A percentile compares a stretch with the other conserved stretches of the same genome.
Evolutionary conservation across 495 filamentous ascomycete genomes (phyloP).

Genomic region (Neurospora sp.): DNA sequence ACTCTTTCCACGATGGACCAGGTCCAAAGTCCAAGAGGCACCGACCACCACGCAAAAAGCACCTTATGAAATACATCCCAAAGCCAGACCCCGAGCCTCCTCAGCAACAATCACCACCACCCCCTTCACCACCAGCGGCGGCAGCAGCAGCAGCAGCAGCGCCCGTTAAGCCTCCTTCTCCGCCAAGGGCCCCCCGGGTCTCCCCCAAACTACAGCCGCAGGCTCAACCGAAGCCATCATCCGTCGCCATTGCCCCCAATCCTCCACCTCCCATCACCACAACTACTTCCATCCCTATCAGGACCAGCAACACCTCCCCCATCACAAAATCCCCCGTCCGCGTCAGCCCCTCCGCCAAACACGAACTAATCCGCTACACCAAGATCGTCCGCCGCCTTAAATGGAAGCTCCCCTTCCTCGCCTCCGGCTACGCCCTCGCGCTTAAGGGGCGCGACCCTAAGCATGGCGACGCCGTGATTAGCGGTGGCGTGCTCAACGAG

Average conservation of each 20-base stretch:
- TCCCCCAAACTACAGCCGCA: not conserved
- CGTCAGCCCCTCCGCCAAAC: constrained; percentile 17
- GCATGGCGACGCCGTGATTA: constrained; percentile 5
- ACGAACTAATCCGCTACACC: constrained; percentile 43
- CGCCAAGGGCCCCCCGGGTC: not conserved
- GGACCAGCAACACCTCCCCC: not conserved
- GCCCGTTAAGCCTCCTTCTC: not conserved
- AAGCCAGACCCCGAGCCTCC: not conserved
- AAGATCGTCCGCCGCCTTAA: constrained; percentile 47
- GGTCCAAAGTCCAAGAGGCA: not conserved
- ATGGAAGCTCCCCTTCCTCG: constrained; percentile 52
- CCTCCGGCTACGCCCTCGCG: constrained; percentile 40
- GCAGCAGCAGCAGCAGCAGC: not conserved
- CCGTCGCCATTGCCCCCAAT: not conserved
- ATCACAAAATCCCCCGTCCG: not conserved
- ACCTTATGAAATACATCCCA: not conserved
- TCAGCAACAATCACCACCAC: constrained; percentile 3
- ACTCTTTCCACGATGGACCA: not conserved
- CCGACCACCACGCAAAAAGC: not conserved
- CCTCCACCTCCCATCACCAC: not conserved
- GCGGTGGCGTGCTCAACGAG: constrained; percentile 16
- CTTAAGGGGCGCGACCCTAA: constrained; percentile 20
- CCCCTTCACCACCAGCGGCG: not conserved
- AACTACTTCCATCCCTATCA: not conserved
- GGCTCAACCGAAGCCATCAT: not conserved